Conservation (phyloP, 2,329 filamentous ascomycete genomes). For the Colletotrichum zoysiae region DNA sequence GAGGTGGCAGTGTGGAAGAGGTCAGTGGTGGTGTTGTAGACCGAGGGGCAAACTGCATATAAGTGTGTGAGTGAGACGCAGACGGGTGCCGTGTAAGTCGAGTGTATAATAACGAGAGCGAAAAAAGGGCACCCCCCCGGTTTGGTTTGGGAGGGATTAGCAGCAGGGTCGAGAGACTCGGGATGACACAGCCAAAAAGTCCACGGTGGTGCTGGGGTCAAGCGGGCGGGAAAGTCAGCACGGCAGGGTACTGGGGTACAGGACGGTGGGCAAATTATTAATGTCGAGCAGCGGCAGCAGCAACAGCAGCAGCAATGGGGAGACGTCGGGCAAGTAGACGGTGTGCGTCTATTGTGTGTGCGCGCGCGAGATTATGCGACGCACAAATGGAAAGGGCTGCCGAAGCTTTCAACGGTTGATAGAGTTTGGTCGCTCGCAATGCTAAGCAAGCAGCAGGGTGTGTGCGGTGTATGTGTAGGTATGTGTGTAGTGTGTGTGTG, state of each 20-base stretch:
- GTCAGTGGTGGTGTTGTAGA: conserved; percentile 11
- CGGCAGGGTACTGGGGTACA: conserved; percentile 33
- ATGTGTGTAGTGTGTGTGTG: conserved; percentile 2
- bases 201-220: conserved; percentile 33
- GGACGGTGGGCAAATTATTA: conserved; percentile 41
- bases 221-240: conserved; percentile 37
- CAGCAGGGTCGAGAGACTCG: conserved; percentile 34
- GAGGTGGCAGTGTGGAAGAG: conserved; percentile 10
- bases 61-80: conserved; percentile 18
- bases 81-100: conserved; percentile 36
- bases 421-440: conserved; percentile 40
- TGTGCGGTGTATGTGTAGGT: conserved; percentile 5
- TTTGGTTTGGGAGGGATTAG: conserved; percentile 24
- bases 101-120: conserved; percentile 40
- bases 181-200: conserved; percentile 41
- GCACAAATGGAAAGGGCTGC: conserved; percentile 21
- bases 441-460: conserved; percentile 21
- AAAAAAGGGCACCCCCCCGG: conserved; percentile 16
- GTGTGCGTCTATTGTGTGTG: conserved; percentile 41
- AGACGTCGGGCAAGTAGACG: conserved; percentile 21
- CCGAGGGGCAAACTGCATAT: conserved; percentile 31
- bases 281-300: conserved; percentile 22
- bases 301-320: conserved; percentile 6
- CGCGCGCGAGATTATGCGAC: conserved; percentile 40
- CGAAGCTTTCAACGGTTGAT: conserved; percentile 41